Conservation (phyloP, 2,329 filamentous ascomycete species). For the Rutstroemia sp. region DNA sequence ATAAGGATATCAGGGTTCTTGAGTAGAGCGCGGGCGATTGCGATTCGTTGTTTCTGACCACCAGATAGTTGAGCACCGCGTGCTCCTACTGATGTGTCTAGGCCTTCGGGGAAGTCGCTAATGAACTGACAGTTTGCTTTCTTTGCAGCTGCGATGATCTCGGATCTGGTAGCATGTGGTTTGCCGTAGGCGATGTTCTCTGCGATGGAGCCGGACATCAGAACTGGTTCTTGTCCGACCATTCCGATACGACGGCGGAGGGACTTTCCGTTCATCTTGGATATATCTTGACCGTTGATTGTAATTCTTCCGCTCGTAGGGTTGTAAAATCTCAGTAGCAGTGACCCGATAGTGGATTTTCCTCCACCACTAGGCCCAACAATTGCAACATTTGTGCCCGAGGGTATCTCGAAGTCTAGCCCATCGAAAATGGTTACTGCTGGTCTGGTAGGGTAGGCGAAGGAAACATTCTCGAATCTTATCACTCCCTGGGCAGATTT, state of each 20-base stretch:
- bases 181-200: slow-evolving; percentile 91
- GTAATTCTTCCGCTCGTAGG: slow-evolving; percentile 69
- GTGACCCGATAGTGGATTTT: slow-evolving; percentile 90
- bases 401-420: slow-evolving; percentile 82
- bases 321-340: slow-evolving; percentile 86
- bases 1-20: slow-evolving; percentile 97
- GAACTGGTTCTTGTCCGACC: slow-evolving; percentile 90
- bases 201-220: slow-evolving; percentile 78
- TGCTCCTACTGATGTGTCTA: slow-evolving; percentile 89
- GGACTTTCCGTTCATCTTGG: slow-evolving; percentile 86
- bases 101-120: slow-evolving; percentile 88
- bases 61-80: slow-evolving; percentile 90
- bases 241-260: slow-evolving; percentile 87
- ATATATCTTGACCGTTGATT: slow-evolving; percentile 79
- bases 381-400: slow-evolving; percentile 90
- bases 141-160: slow-evolving; percentile 80
- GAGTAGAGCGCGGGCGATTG: slow-evolving; percentile 87
- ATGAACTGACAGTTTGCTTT: slow-evolving; percentile 97
- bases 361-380: slow-evolving; percentile 94
- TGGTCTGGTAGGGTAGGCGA: slow-evolving; percentile 89
- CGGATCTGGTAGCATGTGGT: slow-evolving; percentile 66
- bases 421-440: slow-evolving; percentile 87
- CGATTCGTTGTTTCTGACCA: slow-evolving; percentile 95
- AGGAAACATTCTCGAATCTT: slow-evolving; percentile 75
- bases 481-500: slow-evolving; percentile 82